These are phyloP conservation scores for Phanerochaete sordida DNA, from an alignment of 768 basidiomycete genomes.

Conservation along the genomic window DNA sequence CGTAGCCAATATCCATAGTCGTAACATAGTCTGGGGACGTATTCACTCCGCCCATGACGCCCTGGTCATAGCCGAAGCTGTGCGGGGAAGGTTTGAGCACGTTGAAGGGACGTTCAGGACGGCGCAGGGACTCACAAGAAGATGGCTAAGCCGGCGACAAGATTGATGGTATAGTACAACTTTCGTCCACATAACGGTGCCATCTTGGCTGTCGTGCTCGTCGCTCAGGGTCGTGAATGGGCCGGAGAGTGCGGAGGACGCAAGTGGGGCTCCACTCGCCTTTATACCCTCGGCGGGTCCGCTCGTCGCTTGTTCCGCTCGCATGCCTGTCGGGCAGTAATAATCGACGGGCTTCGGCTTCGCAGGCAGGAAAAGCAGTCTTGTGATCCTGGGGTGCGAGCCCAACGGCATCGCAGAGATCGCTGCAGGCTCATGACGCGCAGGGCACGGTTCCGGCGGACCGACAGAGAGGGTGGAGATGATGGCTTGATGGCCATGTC, in stretches of 20 bases:
- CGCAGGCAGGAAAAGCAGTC: not conserved
- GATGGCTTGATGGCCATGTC: not conserved
- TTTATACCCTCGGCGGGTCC: not conserved
- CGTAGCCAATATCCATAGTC: constrained; percentile 37
- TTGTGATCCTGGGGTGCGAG: not conserved
- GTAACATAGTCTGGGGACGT: constrained; percentile 41
- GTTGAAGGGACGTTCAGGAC: not conserved
- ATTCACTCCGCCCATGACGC: constrained; percentile 48
- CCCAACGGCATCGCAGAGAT: not conserved
- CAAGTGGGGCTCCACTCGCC: not conserved
- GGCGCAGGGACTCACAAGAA: constrained; percentile 25
- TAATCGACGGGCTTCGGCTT: not conserved
- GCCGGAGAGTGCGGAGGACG: not conserved
- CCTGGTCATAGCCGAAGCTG: constrained; percentile 47
- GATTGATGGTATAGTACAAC: constrained; percentile 28
- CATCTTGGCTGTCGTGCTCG: not conserved
- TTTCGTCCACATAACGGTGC: constrained; percentile 18
- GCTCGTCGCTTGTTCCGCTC: not conserved
- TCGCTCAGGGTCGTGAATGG: not conserved
- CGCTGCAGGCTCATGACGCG: constrained; percentile 1
- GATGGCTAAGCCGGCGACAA: constrained; percentile 29
- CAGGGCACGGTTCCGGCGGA: not conserved
- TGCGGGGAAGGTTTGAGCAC: not conserved
- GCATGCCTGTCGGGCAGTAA: not conserved
- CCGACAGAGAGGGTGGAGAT: not conserved